A percentile compares a stretch with the other conserved stretches of the same genome.
Evolutionary conservation across 768 basidiomycete species (phyloP).

Genomic region (Clathrus columnatus): DNA sequence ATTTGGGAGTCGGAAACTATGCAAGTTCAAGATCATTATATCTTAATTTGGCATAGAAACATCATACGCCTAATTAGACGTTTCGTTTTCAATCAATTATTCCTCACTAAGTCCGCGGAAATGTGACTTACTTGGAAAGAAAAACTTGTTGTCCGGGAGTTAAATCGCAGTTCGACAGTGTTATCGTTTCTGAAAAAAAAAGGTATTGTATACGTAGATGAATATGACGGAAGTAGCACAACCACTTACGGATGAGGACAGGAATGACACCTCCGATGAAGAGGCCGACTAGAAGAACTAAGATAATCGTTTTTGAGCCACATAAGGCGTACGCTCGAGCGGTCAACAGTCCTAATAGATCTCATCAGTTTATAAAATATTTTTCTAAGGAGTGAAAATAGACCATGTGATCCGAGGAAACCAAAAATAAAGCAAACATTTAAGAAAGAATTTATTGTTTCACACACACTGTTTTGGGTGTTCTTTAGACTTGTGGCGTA

Average conservation of each 20-base stretch:
- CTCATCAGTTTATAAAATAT: not conserved
- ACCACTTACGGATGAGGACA: not conserved
- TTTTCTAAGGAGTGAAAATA: not conserved
- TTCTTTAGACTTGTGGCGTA: not conserved
- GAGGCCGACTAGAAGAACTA: not conserved
- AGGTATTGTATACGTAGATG: not conserved
- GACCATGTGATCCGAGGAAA: not conserved
- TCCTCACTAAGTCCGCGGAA: too few relatives aligned
- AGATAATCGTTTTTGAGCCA: not conserved
- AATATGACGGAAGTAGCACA: not conserved
- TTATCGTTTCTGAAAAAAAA: not conserved
- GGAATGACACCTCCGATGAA: not conserved
- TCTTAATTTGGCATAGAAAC: too few relatives aligned
- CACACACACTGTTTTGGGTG: not conserved
- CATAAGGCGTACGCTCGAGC: not conserved
- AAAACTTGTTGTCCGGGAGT: not conserved
- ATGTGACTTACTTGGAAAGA: not conserved
- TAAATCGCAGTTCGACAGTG: not conserved
- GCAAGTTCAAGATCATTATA: not conserved
- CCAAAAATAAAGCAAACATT: not conserved
- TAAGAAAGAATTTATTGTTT: not conserved
- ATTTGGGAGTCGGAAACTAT: not conserved
- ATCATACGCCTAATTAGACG: not conserved
- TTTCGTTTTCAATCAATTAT: too few relatives aligned
- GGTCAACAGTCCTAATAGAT: not conserved